Conservation (phyloP, 805 yeast genomes). For the Schwanniomyces vanrijiae region DNA sequence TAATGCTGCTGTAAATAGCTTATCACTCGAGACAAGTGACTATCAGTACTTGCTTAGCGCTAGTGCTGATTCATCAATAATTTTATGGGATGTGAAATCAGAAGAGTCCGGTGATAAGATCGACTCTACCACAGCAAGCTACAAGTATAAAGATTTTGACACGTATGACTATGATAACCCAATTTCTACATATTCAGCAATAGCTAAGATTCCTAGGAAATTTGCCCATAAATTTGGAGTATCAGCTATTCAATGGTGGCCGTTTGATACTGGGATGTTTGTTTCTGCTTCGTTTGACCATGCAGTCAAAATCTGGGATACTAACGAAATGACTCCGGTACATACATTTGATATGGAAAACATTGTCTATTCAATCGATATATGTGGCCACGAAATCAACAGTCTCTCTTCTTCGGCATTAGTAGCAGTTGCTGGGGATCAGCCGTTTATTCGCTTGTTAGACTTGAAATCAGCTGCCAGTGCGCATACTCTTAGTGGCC, state of each 20-base stretch:
- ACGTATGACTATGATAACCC: conserved; percentile 35
- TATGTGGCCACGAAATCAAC: conserved; percentile 28
- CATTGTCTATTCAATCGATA: conserved; percentile 67
- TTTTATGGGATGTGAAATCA: conserved; percentile 59
- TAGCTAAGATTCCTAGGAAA: conserved; percentile 39
- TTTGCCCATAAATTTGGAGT: conserved; percentile 68
- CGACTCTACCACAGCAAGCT: conserved; percentile 6
- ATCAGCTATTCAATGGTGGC: conserved; percentile 84
- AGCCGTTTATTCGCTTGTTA: conserved; percentile 63
- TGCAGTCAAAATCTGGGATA: conserved; percentile 78
- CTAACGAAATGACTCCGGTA: conserved; percentile 62
- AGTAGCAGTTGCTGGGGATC: conserved; percentile 72
- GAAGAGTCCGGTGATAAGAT: conserved; percentile 9
- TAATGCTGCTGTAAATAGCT: conserved; percentile 56
- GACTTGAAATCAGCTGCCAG: conserved; percentile 75
- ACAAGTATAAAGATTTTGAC: conserved; percentile 19
- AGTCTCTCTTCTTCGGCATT: conserved; percentile 42
- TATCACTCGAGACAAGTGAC: conserved; percentile 52
- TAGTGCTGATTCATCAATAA: conserved; percentile 67
- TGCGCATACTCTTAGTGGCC: conserved; percentile 70
- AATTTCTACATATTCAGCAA: conserved; percentile 17
- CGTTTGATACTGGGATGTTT: conserved; percentile 82
- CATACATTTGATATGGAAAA: conserved; percentile 63
- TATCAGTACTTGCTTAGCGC: conserved; percentile 61
- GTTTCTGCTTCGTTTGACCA: conserved; percentile 79